phyloP scores from a whole-genome alignment of 2,329 filamentous ascomycete genomes.

The Colletotrichum sp. region DNA sequence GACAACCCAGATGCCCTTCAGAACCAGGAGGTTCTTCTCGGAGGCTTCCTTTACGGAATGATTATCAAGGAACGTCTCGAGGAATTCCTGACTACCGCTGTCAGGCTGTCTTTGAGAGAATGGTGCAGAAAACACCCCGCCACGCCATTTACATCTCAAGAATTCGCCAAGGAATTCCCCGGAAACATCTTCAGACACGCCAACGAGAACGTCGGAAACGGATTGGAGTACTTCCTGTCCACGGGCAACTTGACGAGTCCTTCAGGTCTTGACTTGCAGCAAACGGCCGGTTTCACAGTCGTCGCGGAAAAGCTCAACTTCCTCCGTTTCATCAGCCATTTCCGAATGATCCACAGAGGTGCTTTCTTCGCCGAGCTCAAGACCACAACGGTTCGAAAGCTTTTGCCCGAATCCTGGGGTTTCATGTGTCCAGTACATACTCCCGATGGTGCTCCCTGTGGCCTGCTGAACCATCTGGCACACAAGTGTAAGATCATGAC shows the following conservation, averaged over 20 bases:
- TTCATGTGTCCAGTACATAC: slow-evolving; percentile 98
- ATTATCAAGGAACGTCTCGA: slow-evolving; percentile 95
- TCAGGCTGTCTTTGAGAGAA: slow-evolving; percentile 60
- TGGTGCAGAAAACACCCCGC: slow-evolving; percentile 61
- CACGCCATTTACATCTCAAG: slow-evolving; percentile 77
- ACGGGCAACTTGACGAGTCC: slow-evolving; percentile 93
- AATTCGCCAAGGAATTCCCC: slow-evolving; percentile 82
- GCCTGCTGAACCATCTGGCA: slow-evolving; percentile 90
- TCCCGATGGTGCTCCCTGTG: slow-evolving; percentile 93
- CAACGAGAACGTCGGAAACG: slow-evolving; percentile 87
- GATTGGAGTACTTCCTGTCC: slow-evolving; percentile 93
- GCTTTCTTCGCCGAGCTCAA: slow-evolving; percentile 98
- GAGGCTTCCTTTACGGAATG: slow-evolving; percentile 92
- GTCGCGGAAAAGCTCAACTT: slow-evolving; percentile 99
- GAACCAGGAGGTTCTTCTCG: slow-evolving; percentile 93
- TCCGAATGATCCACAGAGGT: slow-evolving; percentile 98
- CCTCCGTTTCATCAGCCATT: slow-evolving; percentile 96
- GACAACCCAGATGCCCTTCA: slow-evolving; percentile 98
- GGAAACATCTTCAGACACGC: slow-evolving; percentile 78
- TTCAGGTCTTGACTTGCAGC: slow-evolving; percentile 91
- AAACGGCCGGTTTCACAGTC: slow-evolving; percentile 93
- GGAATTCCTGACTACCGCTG: slow-evolving; percentile 72
- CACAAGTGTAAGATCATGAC: slow-evolving; percentile 95
- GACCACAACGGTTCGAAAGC: slow-evolving; percentile 94
- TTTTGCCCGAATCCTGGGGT: slow-evolving; percentile 96